Conservation (phyloP, 2,329 filamentous ascomycete species). For the Fusarium illudens region DNA sequence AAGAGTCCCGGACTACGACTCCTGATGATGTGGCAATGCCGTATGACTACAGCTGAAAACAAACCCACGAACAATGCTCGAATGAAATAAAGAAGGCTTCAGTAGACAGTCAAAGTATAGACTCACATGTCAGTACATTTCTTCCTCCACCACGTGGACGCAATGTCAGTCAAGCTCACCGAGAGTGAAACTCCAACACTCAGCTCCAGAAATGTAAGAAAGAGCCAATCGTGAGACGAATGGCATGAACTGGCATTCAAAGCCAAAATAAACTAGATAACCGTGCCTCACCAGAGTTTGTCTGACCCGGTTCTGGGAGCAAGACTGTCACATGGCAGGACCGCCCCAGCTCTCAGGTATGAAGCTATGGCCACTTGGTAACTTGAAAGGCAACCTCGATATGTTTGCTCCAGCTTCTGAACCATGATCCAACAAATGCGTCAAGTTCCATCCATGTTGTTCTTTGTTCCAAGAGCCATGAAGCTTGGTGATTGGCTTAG, state of each 20-base stretch:
- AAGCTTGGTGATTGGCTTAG: conserved; percentile 22
- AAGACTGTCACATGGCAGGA: not conserved
- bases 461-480: not conserved
- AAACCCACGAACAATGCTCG: not conserved
- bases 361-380: not conserved
- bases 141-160: no score
- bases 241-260: not conserved
- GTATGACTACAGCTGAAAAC: no score
- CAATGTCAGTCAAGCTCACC: not conserved
- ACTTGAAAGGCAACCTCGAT: not conserved
- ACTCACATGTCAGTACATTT: no score
- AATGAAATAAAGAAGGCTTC: not conserved
- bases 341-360: not conserved
- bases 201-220: not conserved
- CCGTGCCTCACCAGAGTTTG: not conserved
- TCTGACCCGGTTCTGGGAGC: not conserved
- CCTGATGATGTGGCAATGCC: no score
- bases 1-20: no score
- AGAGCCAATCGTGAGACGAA: not conserved
- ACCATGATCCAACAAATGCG: not conserved
- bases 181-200: not conserved
- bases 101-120: not conserved
- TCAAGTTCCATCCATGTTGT: not conserved
- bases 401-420: not conserved
- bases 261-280: not conserved